Conservation (phyloP, 2,329 filamentous ascomycete genomes). For the Ophiostoma novo-ulmi region DNA sequence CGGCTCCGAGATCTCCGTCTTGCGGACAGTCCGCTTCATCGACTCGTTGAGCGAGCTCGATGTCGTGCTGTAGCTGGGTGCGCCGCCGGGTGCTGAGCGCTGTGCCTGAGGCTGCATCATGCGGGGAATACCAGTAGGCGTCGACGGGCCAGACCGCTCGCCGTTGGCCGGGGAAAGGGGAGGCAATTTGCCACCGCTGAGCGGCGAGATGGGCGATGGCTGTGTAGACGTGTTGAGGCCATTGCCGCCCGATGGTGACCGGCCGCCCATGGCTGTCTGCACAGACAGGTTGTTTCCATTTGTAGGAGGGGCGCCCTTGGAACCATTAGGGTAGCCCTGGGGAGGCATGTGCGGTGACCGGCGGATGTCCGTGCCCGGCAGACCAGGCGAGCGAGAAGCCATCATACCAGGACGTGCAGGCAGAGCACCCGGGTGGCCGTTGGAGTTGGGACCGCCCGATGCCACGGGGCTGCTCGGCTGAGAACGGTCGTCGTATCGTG, state of each 20-base stretch:
- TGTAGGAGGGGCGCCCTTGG: constrained; percentile 23
- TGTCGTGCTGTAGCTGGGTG: constrained; percentile 26
- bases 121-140: constrained; percentile 30
- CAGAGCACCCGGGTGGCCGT: constrained; percentile 29
- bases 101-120: constrained; percentile 12
- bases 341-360: constrained; percentile 47
- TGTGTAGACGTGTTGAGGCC: constrained; percentile 28
- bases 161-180: constrained; percentile 30
- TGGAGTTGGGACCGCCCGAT: not conserved
- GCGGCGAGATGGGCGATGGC: constrained; percentile 45
- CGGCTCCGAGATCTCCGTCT: constrained; percentile 49
- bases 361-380: constrained; percentile 46
- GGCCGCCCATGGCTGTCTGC: constrained; percentile 28
- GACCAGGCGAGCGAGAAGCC: constrained; percentile 42
- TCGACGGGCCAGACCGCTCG: constrained; percentile 33
- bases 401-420: constrained; percentile 5
- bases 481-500: constrained; percentile 32
- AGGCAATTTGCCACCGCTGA: constrained; percentile 31
- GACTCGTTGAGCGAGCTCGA: constrained; percentile 37
- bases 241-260: constrained; percentile 24
- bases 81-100: not conserved
- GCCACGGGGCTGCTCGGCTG: constrained; percentile 32
- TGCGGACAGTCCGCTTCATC: constrained; percentile 41
- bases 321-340: constrained; percentile 36
- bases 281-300: constrained; percentile 34